Evolutionary conservation across 1,284 basidiomycete genomes (phyloP).

Genomic region (Microbotryum lychnidis-dioicae): DNA sequence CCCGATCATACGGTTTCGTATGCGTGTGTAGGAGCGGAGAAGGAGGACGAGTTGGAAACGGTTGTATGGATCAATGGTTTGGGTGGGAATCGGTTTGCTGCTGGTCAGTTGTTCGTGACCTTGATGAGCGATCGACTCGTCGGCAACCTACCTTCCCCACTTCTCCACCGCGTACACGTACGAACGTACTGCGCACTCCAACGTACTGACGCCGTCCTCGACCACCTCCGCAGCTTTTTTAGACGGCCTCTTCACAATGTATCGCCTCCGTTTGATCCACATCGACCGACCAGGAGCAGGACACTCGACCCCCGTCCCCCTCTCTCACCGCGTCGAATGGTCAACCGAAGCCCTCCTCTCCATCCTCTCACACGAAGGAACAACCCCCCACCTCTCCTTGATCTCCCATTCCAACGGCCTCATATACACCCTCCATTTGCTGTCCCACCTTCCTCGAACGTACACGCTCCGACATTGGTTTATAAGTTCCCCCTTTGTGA

Average conservation of each 20-base stretch:
- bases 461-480: background rate
- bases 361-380: conserved; percentile 10
- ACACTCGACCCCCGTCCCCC: background rate
- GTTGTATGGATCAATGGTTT: conserved; percentile 23
- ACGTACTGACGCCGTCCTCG: background rate
- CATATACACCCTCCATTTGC: conserved; percentile 15
- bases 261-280: conserved; percentile 10
- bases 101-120: background rate
- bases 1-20: too few relatives aligned
- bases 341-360: conserved; percentile 6
- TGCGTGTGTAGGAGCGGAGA: too few relatives aligned
- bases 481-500: conserved; percentile 13
- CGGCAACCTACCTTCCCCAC: too few relatives aligned
- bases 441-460: conserved; percentile 1
- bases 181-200: background rate
- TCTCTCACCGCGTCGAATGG: background rate
- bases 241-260: conserved; percentile 3
- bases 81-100: conserved; percentile 14
- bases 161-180: too few relatives aligned
- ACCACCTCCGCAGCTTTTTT: background rate
- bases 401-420: background rate
- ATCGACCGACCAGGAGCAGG: conserved; percentile 17
- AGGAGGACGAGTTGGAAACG: background rate
- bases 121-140: background rate
- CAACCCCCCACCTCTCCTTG: background rate